Evolutionary conservation across 2,329 filamentous ascomycete genomes (phyloP).

Genomic region (Fusarium sarcochroum): DNA sequence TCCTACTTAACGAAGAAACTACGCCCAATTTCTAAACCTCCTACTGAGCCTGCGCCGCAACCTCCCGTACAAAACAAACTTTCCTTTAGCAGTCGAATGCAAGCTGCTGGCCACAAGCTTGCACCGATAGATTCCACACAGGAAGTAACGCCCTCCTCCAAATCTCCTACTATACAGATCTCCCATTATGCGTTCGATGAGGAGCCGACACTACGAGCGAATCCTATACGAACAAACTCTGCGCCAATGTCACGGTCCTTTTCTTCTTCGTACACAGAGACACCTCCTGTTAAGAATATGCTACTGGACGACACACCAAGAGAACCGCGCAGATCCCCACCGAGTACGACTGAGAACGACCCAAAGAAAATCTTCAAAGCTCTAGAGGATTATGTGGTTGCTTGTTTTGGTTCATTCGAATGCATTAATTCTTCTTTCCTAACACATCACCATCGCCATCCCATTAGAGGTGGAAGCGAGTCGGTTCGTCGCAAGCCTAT

Average conservation of each 20-base stretch:
- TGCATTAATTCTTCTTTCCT: conserved; percentile 84
- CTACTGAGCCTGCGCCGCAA: conserved; percentile 29
- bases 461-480: conserved; percentile 42
- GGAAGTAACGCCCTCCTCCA: conserved; percentile 12
- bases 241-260: conserved; percentile 54
- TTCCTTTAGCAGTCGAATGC: conserved; percentile 43
- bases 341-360: conserved; percentile 49
- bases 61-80: conserved; percentile 28
- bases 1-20: conserved; percentile 51
- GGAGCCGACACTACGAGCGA: conserved; percentile 55
- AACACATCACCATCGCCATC: conserved; percentile 58
- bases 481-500: conserved; percentile 48
- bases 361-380: conserved; percentile 77
- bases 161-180: conserved; percentile 41
- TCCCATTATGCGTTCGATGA: conserved; percentile 56
- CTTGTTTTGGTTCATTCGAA: conserved; percentile 77
- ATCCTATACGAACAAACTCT: conserved; percentile 46
- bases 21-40: conserved; percentile 27
- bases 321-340: conserved; percentile 32
- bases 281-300: conserved; percentile 47
- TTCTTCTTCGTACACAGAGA: conserved; percentile 62
- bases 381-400: conserved; percentile 82
- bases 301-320: conserved; percentile 29
- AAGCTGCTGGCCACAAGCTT: conserved; percentile 24
- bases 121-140: conserved; percentile 12